Base-by-base conservation (phyloP, 441 rosid genomes). In the Pelargonium citronellum region DNA sequence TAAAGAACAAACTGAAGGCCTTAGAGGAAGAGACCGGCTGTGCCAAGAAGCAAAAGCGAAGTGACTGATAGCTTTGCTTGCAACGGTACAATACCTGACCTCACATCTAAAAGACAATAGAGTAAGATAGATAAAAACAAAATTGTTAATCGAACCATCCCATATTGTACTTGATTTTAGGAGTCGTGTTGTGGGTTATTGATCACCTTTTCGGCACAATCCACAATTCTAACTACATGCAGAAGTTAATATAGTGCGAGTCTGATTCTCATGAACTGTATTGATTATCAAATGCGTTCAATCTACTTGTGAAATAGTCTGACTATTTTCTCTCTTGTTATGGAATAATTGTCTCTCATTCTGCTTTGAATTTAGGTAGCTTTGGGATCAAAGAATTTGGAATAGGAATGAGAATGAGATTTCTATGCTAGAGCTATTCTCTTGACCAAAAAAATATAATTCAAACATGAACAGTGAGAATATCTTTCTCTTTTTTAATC, bases 1-100 rank as follows among this genome's bases (percentile, higher is more conserved):
- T 91, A 64, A 93, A 88, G 87, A 91, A 81, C 84, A 93, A 93
- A 77, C 78, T 93, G 83, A 89, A 85, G 83, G 75, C 87, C 62
- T 79, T 93, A 84, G 98, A 87, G 66, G 92, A 87, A 41, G 87
- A 84, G 78, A 79, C 73, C 62, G 67, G 81, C 7, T 62, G 81
- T 34, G 65, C 71, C 22, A 93, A 93, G 87, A 92, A 84, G 85
- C 96, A 72, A 75, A 92, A 86, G 77, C 83, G 67, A 66, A 71
- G 6, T 34, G 39, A 34, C 6, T 34, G 39, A 34, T 34, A 34
- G 39, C 39, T 34, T 34, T 2, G 39, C 39, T 34, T 34, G 61
- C 22, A 55, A 16, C 17, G 61, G 9, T 15, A 16, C 22, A 16
- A 15, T 19, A 16, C 16, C 61, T 55, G 61, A 55, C 8, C 6